A percentile compares a stretch with the other conserved stretches of the same genome.
Evolutionary conservation across 768 basidiomycete species (phyloP).

Genomic region (Rubroboletus pulcherrimus): DNA sequence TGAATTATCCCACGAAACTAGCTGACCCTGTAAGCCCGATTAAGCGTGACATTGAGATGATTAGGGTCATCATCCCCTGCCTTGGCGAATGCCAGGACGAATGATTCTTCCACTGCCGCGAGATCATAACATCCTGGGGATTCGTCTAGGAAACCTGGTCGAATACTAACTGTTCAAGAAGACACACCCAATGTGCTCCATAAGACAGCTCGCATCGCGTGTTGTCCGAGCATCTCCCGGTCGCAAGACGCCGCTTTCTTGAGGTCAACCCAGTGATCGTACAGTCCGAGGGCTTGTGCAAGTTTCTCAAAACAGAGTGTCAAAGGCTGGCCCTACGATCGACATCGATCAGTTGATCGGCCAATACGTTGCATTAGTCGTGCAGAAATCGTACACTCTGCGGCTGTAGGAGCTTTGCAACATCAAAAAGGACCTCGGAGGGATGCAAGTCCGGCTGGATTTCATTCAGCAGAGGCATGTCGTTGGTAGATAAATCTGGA

Average conservation of each 20-base stretch:
- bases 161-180: neutral
- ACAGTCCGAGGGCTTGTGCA: constrained; percentile 60
- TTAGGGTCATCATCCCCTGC: constrained; percentile 57
- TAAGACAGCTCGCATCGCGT: constrained; percentile 68
- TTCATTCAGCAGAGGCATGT: constrained; percentile 59
- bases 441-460: constrained; percentile 75
- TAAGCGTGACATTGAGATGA: constrained; percentile 55
- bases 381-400: constrained; percentile 44
- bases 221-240: constrained; percentile 65
- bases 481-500: constrained; percentile 32
- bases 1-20: neutral
- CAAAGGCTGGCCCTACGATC: constrained; percentile 62
- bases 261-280: constrained; percentile 67
- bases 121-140: constrained; percentile 61
- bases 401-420: constrained; percentile 69
- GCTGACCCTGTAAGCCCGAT: constrained; percentile 65
- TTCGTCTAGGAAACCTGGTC: constrained; percentile 8
- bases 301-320: constrained; percentile 66
- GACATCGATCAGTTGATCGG: constrained; percentile 10
- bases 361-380: neutral
- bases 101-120: constrained; percentile 61
- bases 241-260: constrained; percentile 48
- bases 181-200: constrained; percentile 66
- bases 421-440: constrained; percentile 71
- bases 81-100: constrained; percentile 65